A percentile compares a stretch with the other conserved stretches of the same genome.
Conservation (phyloP, 495 filamentous ascomycete genomes). For the Xanthoparmelia taractica region DNA sequence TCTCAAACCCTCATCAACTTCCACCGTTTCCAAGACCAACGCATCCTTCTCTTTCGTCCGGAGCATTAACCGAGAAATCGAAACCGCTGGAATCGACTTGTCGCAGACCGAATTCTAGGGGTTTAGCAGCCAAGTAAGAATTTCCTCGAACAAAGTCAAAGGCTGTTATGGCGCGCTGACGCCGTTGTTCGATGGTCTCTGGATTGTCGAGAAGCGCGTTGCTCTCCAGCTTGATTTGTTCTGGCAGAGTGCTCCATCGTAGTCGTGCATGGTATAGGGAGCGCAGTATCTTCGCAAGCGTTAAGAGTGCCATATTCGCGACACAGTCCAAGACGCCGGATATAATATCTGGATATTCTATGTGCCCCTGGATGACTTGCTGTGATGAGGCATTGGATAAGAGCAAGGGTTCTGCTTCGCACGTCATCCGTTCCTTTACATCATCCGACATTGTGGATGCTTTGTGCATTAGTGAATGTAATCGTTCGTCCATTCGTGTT, state of each 20-base stretch:
- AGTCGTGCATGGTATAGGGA: neutral
- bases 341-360: neutral
- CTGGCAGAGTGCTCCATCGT: neutral
- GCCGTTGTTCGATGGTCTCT: neutral
- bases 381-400: neutral
- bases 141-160: neutral
- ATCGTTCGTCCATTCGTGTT: neutral
- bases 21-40: neutral
- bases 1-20: neutral
- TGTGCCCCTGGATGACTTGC: neutral
- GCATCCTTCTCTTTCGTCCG: neutral
- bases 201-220: neutral
- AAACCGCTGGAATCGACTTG: neutral
- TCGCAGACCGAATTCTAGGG: conserved; percentile 6
- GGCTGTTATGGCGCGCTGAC: conserved; percentile 5
- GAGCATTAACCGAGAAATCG: neutral
- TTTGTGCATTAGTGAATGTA: neutral
- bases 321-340: conserved; percentile 9
- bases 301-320: conserved; percentile 4
- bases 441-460: neutral
- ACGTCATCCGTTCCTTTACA: neutral
- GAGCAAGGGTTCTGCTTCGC: conserved; percentile 1
- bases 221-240: too few species aligned
- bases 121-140: conserved; percentile 8
- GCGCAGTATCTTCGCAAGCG: neutral